Evolutionary conservation across 2,329 filamentous ascomycete species (phyloP), one percentile per base, ranked within the genome.

Genomic region (Zarea fungicola): DNA sequence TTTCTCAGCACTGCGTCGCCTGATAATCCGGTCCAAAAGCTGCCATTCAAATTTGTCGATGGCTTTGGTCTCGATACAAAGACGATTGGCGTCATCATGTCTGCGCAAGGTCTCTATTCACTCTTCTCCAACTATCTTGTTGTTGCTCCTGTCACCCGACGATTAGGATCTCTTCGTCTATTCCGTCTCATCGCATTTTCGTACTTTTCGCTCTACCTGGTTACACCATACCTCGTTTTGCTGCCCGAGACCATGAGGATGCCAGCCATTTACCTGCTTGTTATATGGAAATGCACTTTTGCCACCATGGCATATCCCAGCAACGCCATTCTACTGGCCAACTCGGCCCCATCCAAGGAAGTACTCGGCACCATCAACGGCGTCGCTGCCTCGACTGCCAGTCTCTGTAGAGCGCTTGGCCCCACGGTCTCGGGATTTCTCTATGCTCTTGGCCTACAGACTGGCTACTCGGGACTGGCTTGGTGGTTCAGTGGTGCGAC

Each of bases 291-390:
- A 68, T 95, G 95, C 63, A 95, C 89, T 0, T 90, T 93, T 59
- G 84, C 92, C 58, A 91, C 89, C 39, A 84, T 96, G 68, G 85
- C 91, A 0, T 97, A 96, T 66, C 93, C 93, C 10, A 88, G 87
- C 59, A 90, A 91, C 56, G 85, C 86, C 10, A 95, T 97, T 50
- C 81, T 99, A 50, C 78, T 96, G 25, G 87, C 89, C 52, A 95
- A 97, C 65, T 85, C 89, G 14, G 87, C 91, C 0, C 89, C 90
- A 0, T 91, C 85, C 7, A 85, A 86, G 49, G 79, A 88, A 42
- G 87, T 95, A 1, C 81, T 97, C 2, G 93, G 93, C 3, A 91
- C 87, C 1, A 86, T 99, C 65, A 97, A 97, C 60, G 93, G 93
- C 16, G 85, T 91, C 11, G 91, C 91, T 1, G 90, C 90, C 25